Evolutionary conservation across 2,329 filamentous ascomycete species (phyloP).

Genomic region (Byssochlamys sp.): DNA sequence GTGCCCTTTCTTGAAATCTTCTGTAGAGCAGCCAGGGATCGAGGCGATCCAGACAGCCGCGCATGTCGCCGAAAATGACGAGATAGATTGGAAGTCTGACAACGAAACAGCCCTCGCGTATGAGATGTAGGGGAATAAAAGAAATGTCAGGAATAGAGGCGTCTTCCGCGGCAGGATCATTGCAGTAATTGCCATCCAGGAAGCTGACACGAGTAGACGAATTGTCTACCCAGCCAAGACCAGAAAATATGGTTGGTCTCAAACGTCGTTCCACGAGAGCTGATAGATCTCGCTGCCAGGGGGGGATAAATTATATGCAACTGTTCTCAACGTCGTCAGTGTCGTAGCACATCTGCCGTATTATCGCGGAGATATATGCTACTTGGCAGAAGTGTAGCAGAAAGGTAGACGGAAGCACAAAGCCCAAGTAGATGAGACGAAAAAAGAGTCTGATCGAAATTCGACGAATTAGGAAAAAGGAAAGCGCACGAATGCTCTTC

Average conservation of each 20-base stretch:
- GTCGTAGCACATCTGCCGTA: not conserved
- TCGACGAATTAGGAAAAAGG: not conserved
- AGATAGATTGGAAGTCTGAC: not conserved
- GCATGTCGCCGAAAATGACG: not conserved
- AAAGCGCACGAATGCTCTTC: not conserved
- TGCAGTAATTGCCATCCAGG: not conserved
- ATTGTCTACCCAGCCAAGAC: not conserved
- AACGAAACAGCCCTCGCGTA: not conserved
- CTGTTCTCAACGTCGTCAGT: not conserved
- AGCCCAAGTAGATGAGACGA: not conserved
- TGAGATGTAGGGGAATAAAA: not conserved
- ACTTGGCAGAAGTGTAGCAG: not conserved
- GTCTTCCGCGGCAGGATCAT: not conserved
- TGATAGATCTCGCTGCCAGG: not conserved
- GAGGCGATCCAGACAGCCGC: not conserved
- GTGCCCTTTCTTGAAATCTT: conserved; percentile 1
- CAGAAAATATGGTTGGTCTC: not conserved
- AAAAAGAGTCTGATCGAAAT: not conserved
- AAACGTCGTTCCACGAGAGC: not conserved
- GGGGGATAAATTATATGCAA: not conserved
- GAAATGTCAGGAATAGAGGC: not conserved
- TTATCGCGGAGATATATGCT: not conserved
- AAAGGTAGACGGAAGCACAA: not conserved
- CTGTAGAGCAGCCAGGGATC: not conserved
- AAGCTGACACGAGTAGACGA: not conserved